A percentile compares a stretch with the other conserved stretches of the same genome.
These are phyloP conservation scores for Pythium monospermum DNA, from an alignment of 352 stramenopile genomes.

Conservation along the genomic window DNA sequence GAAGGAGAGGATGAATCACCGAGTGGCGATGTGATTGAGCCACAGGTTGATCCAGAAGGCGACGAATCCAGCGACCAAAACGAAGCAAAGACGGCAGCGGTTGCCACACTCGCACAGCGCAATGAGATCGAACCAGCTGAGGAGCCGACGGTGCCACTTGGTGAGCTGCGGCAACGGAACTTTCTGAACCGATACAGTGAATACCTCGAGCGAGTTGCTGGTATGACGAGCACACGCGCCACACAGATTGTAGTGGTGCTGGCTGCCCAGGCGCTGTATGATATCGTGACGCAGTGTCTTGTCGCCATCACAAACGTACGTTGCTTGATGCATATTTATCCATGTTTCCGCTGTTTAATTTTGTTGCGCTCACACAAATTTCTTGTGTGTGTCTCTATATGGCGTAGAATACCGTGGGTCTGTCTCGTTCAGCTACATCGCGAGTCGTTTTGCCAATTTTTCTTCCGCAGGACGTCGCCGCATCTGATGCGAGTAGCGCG, in stretches of 20 bases:
- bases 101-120: conserved; percentile 6
- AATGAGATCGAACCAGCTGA: conserved; percentile 32
- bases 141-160: conserved; percentile 33
- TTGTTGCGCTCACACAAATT: not conserved
- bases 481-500: conserved; percentile 21
- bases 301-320: conserved; percentile 50
- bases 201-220: conserved; percentile 16
- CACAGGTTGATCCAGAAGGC: not conserved
- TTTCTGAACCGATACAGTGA: conserved; percentile 30
- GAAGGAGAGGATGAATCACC: not conserved
- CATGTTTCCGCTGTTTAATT: not conserved
- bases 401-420: conserved; percentile 40
- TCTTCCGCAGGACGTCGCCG: conserved; percentile 36
- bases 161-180: conserved; percentile 21
- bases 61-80: not conserved
- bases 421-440: conserved; percentile 39
- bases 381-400: not conserved
- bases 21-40: not conserved
- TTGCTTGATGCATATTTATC: conserved; percentile 8
- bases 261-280: conserved; percentile 37
- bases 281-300: conserved; percentile 57
- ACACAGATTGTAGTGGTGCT: conserved; percentile 42
- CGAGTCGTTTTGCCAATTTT: conserved; percentile 25
- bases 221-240: conserved; percentile 11
- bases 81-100: not conserved